phyloP scores from a whole-genome alignment of 495 filamentous ascomycete genomes.

The Pseudomonodictys pantanalensis region DNA sequence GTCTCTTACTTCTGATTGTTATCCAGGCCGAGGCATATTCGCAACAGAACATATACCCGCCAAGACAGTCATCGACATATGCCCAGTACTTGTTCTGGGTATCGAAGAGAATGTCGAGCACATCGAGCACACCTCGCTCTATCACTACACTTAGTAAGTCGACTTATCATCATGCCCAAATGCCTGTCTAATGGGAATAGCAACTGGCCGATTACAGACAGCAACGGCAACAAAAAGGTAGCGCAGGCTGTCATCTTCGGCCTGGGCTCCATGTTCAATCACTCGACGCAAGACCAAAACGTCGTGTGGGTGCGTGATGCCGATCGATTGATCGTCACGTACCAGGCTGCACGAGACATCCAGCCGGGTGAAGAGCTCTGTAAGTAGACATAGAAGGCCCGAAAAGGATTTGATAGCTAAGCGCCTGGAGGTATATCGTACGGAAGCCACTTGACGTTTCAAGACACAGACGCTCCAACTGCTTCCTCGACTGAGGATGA shows the following conservation, averaged over 20 bases:
- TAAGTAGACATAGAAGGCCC: constrained; percentile 19
- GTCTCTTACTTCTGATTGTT: constrained; percentile 3
- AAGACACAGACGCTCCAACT: constrained; percentile 44
- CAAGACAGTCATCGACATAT: constrained; percentile 52
- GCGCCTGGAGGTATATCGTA: constrained; percentile 51
- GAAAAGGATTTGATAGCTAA: background rate
- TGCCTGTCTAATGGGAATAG: constrained; percentile 20
- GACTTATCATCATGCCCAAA: background rate
- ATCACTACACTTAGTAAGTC: constrained; percentile 58
- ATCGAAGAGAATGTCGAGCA: constrained; percentile 47
- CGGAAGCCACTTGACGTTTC: constrained; percentile 52
- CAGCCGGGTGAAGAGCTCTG: constrained; percentile 53
- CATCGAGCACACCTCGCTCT: constrained; percentile 49
- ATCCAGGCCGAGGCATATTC: constrained; percentile 54
- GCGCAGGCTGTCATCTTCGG: constrained; percentile 56
- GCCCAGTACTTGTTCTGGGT: constrained; percentile 52
- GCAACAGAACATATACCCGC: constrained; percentile 45
- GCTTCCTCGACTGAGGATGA: constrained; percentile 18
- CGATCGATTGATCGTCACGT: constrained; percentile 45
- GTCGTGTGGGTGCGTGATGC: constrained; percentile 54
- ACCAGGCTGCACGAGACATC: constrained; percentile 52
- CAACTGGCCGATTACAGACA: constrained; percentile 43
- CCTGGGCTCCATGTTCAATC: constrained; percentile 59
- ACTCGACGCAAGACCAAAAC: constrained; percentile 50
- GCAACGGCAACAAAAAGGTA: constrained; percentile 24